Conservation (phyloP, 2,329 filamentous ascomycete genomes). For the Emergomyces orientalis region DNA sequence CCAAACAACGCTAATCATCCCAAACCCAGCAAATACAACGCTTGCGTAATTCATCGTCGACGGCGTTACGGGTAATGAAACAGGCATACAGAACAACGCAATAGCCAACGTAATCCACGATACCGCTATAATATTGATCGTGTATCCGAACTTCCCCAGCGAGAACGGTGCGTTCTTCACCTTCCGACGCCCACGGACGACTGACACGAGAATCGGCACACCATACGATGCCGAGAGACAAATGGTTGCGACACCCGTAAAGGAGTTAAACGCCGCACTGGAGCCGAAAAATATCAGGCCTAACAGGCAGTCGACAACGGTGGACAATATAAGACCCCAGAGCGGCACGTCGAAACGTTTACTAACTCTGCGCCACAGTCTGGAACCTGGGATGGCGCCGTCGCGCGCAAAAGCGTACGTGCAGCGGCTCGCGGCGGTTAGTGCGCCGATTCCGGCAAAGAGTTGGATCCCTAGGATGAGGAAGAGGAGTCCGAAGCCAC, state of each 20-base stretch:
- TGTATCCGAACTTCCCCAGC: slow-evolving; percentile 57
- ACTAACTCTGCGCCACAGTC: slow-evolving; percentile 58
- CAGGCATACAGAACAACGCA: slow-evolving; percentile 68
- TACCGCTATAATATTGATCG: slow-evolving; percentile 60
- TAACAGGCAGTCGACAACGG: slow-evolving; percentile 58
- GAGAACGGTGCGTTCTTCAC: slow-evolving; percentile 59
- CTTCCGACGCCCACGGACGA: slow-evolving; percentile 56
- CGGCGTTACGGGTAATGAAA: slow-evolving; percentile 49
- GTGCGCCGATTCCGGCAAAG: slow-evolving; percentile 64
- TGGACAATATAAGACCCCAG: slow-evolving; percentile 59
- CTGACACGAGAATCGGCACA: slow-evolving; percentile 62
- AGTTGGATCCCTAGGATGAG: slow-evolving; percentile 67
- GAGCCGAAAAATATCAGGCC: slow-evolving; percentile 74
- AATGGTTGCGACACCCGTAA: slow-evolving; percentile 72
- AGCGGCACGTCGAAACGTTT: slow-evolving; percentile 59
- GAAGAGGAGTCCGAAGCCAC: slow-evolving; percentile 67
- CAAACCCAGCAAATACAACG: slow-evolving; percentile 57
- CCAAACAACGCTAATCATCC: slow-evolving; percentile 50
- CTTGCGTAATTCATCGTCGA: slow-evolving; percentile 58
- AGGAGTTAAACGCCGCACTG: slow-evolving; percentile 66
- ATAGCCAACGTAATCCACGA: slow-evolving; percentile 61
- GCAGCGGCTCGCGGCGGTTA: slow-evolving; percentile 65
- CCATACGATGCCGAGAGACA: slow-evolving; percentile 68
- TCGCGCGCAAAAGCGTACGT: slow-evolving; percentile 69
- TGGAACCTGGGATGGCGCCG: slow-evolving; percentile 61